Conservation (phyloP, 2,329 filamentous ascomycete species). For the Sporothrix brasiliensis region DNA sequence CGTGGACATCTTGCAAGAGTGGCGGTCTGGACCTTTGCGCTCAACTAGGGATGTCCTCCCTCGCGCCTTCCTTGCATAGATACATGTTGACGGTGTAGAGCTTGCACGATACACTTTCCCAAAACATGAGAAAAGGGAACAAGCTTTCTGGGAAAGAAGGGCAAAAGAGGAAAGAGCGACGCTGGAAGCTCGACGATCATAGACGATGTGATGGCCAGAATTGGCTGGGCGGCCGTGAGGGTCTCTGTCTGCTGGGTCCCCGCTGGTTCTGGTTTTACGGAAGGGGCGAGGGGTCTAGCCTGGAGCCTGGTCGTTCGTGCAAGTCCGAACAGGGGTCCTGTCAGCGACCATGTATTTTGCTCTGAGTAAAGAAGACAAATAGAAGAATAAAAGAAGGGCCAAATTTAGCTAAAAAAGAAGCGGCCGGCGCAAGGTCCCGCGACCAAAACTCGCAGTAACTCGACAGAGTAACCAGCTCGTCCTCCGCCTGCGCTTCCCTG, state of each 20-base stretch:
- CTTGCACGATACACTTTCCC: constrained; percentile 4
- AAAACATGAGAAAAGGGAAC: background rate
- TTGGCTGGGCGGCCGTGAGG: background rate
- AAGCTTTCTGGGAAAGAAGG: background rate
- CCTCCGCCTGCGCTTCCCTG: constrained; percentile 15
- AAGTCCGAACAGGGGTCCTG: constrained; percentile 2
- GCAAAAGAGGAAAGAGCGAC: constrained; percentile 11
- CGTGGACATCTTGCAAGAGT: background rate
- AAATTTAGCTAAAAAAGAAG: constrained; percentile 2
- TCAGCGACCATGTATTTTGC: background rate
- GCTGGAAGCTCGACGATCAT: background rate
- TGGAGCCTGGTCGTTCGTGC: constrained; percentile 11
- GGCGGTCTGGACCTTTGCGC: background rate
- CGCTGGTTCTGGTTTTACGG: background rate
- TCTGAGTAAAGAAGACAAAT: constrained; percentile 1
- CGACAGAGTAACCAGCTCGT: constrained; percentile 27
- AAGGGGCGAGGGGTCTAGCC: background rate
- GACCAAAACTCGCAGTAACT: constrained; percentile 22
- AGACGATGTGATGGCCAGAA: constrained; percentile 15
- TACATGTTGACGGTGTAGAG: too few species aligned
- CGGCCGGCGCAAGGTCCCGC: background rate
- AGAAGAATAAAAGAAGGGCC: constrained; percentile 14
- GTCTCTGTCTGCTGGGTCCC: background rate
- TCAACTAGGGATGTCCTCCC: background rate
- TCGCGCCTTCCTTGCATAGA: background rate